Evolutionary conservation across 1,284 basidiomycete genomes (phyloP).

Genomic region (Tylopilus sp.): DNA sequence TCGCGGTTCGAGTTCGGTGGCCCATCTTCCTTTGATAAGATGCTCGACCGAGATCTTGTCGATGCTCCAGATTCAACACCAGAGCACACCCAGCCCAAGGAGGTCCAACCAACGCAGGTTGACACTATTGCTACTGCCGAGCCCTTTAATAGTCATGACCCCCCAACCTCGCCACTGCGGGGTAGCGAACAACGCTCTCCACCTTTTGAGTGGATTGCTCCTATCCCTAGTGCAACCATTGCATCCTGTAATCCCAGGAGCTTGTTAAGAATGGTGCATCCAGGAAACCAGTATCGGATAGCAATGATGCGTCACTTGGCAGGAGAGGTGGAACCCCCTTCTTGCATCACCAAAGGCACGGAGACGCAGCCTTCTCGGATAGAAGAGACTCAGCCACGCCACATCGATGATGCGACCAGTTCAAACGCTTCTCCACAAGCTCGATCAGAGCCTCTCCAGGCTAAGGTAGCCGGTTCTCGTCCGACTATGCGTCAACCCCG

Average conservation of each 20-base stretch:
- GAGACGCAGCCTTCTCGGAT: slow-evolving; percentile 25
- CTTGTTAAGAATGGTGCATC: slow-evolving; percentile 32
- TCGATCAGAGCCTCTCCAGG: slow-evolving; percentile 3
- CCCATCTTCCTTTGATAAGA: slow-evolving; percentile 33
- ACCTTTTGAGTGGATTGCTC: slow-evolving; percentile 29
- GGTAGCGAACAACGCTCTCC: slow-evolving; percentile 9
- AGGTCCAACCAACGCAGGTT: slow-evolving; percentile 6
- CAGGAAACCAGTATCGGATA: slow-evolving; percentile 30
- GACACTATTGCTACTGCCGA: neutral
- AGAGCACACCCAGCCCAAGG: slow-evolving; percentile 27
- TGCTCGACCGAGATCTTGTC: slow-evolving; percentile 28
- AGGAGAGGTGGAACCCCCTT: slow-evolving; percentile 21
- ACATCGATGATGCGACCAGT: neutral
- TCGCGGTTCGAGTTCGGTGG: slow-evolving; percentile 27
- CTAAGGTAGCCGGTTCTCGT: neutral
- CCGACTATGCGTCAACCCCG: neutral
- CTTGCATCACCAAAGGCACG: slow-evolving; percentile 6
- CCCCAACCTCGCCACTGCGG: slow-evolving; percentile 1
- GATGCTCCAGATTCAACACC: slow-evolving; percentile 23
- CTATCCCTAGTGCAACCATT: slow-evolving; percentile 15
- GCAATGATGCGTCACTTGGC: slow-evolving; percentile 25
- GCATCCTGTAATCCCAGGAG: slow-evolving; percentile 32
- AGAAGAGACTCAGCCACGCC: slow-evolving; percentile 18
- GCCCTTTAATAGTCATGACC: neutral
- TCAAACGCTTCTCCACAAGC: neutral